phyloP scores from a whole-genome alignment of 805 yeast genomes.

The Candida schatavii region DNA sequence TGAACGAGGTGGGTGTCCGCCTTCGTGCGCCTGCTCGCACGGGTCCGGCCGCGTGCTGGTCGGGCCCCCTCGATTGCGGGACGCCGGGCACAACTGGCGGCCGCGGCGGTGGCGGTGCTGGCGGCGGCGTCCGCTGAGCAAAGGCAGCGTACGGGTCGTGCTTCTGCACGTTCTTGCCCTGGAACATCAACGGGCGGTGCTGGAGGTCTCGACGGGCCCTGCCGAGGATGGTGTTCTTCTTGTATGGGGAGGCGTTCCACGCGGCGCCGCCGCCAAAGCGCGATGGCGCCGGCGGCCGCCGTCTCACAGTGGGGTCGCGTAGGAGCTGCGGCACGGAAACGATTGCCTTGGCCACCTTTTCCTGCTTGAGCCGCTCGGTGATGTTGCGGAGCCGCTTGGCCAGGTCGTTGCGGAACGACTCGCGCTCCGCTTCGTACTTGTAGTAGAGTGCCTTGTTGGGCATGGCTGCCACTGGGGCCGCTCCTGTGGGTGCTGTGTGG shows the following conservation, averaged over 20 bases:
- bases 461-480: conserved; percentile 12
- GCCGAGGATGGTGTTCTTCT: conserved; percentile 27
- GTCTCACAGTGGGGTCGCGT: conserved; percentile 27
- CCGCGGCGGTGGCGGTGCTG: not conserved
- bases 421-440: conserved; percentile 39
- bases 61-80: too few species aligned
- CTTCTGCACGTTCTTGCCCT: conserved; percentile 9
- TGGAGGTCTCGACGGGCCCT: conserved; percentile 37
- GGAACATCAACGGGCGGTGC: conserved; percentile 32
- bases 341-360: conserved; percentile 43
- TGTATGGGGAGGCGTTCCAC: conserved; percentile 11
- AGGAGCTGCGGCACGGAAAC: conserved; percentile 25
- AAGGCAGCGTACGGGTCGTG: conserved; percentile 25
- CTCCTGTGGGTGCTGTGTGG: conserved; percentile 2
- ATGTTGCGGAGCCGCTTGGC: conserved; percentile 43
- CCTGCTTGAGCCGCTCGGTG: conserved; percentile 35
- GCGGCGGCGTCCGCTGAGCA: not conserved
- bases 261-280: conserved; percentile 1
- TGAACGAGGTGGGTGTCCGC: conserved; percentile 2
- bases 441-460: conserved; percentile 39
- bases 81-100: not conserved
- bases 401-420: conserved; percentile 41
- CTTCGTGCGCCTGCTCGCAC: not conserved
- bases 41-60: not conserved
- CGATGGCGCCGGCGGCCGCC: conserved; percentile 1